Conservation (phyloP, 169 alveolate species). For the Cystoisospora suis region DNA sequence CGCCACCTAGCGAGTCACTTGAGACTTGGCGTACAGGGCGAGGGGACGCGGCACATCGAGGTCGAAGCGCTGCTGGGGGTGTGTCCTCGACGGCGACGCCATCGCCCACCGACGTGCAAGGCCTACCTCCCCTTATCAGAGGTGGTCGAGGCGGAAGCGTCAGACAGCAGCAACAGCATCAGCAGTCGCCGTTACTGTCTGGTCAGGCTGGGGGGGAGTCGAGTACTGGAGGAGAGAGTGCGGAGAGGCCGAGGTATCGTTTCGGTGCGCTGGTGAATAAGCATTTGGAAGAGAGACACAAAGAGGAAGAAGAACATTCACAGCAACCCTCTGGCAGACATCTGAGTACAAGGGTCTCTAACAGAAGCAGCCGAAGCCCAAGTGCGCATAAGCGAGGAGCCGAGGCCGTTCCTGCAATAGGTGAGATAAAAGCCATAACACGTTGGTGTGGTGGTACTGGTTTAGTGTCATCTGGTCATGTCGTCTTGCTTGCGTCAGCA, state of each 20-base stretch:
- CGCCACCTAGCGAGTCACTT: too few species aligned
- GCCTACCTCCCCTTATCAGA: too few species aligned
- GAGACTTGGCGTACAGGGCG: too few species aligned
- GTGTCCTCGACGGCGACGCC: too few species aligned
- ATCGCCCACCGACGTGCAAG: too few species aligned
- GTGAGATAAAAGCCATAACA: too few species aligned
- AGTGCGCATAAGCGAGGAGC: background rate
- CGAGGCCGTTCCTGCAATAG: background rate
- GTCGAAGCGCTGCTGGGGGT: too few species aligned
- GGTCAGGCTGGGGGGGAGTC: background rate
- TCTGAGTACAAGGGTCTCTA: background rate
- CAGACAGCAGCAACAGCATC: slow-evolving; percentile 52
- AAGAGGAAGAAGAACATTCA: background rate
- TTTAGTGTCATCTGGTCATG: too few species aligned
- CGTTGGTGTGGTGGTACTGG: too few species aligned
- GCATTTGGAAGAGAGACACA: slow-evolving; percentile 22
- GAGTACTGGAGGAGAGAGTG: background rate
- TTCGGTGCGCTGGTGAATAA: slow-evolving; percentile 6
- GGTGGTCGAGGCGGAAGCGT: slow-evolving; percentile 10
- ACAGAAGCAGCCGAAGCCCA: background rate
- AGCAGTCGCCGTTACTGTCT: background rate
- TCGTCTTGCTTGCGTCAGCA: too few species aligned
- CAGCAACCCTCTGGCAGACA: background rate
- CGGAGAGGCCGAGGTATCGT: slow-evolving; percentile 15
- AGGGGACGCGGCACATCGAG: too few species aligned